A percentile compares a stretch with the other conserved stretches of the same genome.
phyloP scores from a whole-genome alignment of 768 basidiomycete genomes.

The Amanita thiersii region DNA sequence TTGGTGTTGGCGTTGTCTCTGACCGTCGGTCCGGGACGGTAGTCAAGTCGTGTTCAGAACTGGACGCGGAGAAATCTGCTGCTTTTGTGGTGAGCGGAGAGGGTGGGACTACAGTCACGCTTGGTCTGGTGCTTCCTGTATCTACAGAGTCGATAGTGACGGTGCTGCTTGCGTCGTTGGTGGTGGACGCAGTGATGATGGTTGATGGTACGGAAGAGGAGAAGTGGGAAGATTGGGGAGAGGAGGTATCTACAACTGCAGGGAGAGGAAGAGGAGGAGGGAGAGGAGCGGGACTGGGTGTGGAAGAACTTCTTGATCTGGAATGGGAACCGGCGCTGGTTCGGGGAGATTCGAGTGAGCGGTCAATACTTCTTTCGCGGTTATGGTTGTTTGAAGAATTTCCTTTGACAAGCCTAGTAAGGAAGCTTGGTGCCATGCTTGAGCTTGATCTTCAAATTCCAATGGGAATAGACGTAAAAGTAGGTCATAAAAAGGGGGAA shows the following conservation, averaged over 20 bases:
- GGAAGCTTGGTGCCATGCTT: conserved; percentile 7
- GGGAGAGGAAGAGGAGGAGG: neutral
- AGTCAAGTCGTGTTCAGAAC: conserved; percentile 1
- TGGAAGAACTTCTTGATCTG: conserved; percentile 1
- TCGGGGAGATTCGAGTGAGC: neutral
- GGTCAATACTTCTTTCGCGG: neutral
- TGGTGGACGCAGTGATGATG: neutral
- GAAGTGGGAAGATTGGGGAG: no score
- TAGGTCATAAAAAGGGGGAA: no score
- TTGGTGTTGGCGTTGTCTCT: neutral
- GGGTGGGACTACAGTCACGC: conserved; percentile 6
- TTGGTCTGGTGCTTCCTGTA: conserved; percentile 2
- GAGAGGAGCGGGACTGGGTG: neutral
- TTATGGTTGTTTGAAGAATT: neutral
- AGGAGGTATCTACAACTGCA: no score
- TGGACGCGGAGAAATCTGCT: neutral
- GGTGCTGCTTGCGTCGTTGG: neutral
- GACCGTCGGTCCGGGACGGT: neutral
- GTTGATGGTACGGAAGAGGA: neutral
- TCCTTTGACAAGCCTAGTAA: conserved; percentile 8
- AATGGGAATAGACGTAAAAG: neutral
- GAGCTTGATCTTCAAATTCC: neutral
- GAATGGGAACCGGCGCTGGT: neutral
- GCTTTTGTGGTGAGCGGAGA: neutral
- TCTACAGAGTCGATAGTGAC: neutral